Evolutionary conservation across 345 rosid genomes (phyloP), one percentile per base, ranked within the genome.

Genomic region (Eucalyptus virginea): DNA sequence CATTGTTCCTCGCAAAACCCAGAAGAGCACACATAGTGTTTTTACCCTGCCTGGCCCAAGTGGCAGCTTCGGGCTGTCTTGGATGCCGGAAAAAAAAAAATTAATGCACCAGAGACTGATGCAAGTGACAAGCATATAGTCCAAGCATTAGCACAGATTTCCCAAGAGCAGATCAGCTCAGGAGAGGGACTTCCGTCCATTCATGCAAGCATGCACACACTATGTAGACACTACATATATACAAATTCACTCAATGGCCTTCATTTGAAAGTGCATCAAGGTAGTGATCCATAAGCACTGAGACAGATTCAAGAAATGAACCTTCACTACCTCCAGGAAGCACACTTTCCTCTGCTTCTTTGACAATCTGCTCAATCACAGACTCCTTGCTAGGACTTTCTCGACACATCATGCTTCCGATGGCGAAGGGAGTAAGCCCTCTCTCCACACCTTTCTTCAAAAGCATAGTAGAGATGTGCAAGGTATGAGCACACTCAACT

Each of bases 331-430:
- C 81, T 83, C 93, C 97, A 6, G 95, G 93, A 16, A 94, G 92
- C 90, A 90, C 67, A 42, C 92, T 87, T 86, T 94, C 94, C 85
- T 94, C 93, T 44, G 99, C 98, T 67, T 95, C 97, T 21, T 52
- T 88, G 58, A 94, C 90, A 52, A 97, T 96, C 94, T 87, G 92
- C 92, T 97, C 99, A 21, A 97, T 94, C 83, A 90, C 91, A 45
- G 99, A 96, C 88, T 94, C 94, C 86, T 93, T 89, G 24, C 91
- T 88, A 69, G 96, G 69, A 24, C 95, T 95, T 88, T 94, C 95
- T 91, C 98, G 92, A 90, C 98, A 95, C 98, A 96, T 96, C 60
- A 96, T 92, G 91, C 94, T 94, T 92, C 98, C 99, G 2, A 96
- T 95, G 86, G 93, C 48, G 81, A 91, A 96, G 88, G 98, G 96